phyloP scores from a whole-genome alignment of 129 eudicot genomes.

The Calendula officinalis region DNA sequence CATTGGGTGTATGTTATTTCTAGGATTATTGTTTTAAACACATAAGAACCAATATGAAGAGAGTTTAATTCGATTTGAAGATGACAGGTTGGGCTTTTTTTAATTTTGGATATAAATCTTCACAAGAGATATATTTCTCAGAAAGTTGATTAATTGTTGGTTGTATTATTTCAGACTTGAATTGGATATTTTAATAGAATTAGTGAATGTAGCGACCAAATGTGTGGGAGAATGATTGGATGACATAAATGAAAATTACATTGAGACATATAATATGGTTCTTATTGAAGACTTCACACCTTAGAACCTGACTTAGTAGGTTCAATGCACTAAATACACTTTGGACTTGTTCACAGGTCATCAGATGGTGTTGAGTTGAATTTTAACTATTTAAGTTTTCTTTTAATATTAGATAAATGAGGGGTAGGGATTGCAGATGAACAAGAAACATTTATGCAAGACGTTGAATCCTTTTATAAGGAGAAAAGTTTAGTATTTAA shows the following conservation, averaged over 20 bases:
- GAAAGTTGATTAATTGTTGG: slow-evolving; percentile 27
- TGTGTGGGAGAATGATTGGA: slow-evolving; percentile 79
- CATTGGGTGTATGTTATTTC: slow-evolving; percentile 99
- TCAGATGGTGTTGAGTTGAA: slow-evolving; percentile 9
- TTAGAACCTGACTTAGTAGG: slow-evolving; percentile 38
- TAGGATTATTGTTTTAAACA: slow-evolving; percentile 95
- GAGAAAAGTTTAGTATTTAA: slow-evolving; percentile 63
- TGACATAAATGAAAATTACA: slow-evolving; percentile 53
- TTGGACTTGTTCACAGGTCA: too few relatives aligned
- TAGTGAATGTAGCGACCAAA: slow-evolving; percentile 73
- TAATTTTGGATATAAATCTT: background rate
- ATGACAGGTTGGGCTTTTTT: slow-evolving; percentile 65
- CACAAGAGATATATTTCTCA: slow-evolving; percentile 14
- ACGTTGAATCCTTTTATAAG: slow-evolving; percentile 58
- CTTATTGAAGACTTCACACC: slow-evolving; percentile 81
- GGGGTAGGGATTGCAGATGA: slow-evolving; percentile 72
- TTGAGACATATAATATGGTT: slow-evolving; percentile 45
- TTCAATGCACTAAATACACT: too few relatives aligned
- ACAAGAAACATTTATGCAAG: slow-evolving; percentile 78
- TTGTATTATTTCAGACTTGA: slow-evolving; percentile 74
- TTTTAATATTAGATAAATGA: slow-evolving; percentile 54
- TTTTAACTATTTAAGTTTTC: slow-evolving; percentile 2
- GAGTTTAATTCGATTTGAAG: slow-evolving; percentile 96
- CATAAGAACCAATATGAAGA: slow-evolving; percentile 97
- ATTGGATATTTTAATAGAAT: slow-evolving; percentile 86